Base-by-base conservation (phyloP, 75 land plant species). In the Selaginella tamariscina region DNA sequence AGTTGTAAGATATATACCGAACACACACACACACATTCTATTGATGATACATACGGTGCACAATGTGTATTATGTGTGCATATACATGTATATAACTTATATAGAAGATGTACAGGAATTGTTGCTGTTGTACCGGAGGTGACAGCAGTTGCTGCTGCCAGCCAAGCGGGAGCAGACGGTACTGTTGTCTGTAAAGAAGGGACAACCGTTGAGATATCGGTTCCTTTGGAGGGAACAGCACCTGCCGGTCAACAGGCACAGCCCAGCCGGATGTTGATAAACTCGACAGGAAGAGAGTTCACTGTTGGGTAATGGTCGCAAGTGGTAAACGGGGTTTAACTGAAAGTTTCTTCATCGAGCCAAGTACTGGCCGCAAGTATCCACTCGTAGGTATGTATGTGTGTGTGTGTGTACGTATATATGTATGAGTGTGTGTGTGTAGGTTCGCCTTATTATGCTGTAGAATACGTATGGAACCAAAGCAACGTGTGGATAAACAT, bases 371-470 rank as follows among this genome's bases (percentile, higher is more conserved):
- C 65, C 32, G 26, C 29, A 65, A 65, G 66, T 68, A 33, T 27
- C 20, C 0, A 33, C 26, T 55, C 1, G 27, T 0, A 27, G 18
- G 27, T 27, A n/a, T 8, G 33, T 56, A 22, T 44, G 33, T 0
- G 27, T 21, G 56, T 18, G 24, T 9, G 27, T 67, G 57, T 67
- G 75, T 70, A 0, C 32, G n/a, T 27, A n/a, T 33, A 24, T 75
- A 75, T 64, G 1, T 20, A 26, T 72, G 69, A n/a, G n/a, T n/a
- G n/a, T n/a, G n/a, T n/a, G n/a, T n/a, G n/a, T 0, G 29, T 49
- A 1, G 44, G 55, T 9, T 71, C 78, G 24, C 78, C 78, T n/a
- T 75, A 75, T 55, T 72, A 75, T 70, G 78, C 68, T n/a, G 71
- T 75, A 55, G 78, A 75, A 33, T 75, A 65, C 56, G 31, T 54